Percentiles rank a stretch among this genome's conserved stretches.
Evolutionary conservation across 106 monocot species (phyloP).

Genomic region (Acorus calamus): DNA sequence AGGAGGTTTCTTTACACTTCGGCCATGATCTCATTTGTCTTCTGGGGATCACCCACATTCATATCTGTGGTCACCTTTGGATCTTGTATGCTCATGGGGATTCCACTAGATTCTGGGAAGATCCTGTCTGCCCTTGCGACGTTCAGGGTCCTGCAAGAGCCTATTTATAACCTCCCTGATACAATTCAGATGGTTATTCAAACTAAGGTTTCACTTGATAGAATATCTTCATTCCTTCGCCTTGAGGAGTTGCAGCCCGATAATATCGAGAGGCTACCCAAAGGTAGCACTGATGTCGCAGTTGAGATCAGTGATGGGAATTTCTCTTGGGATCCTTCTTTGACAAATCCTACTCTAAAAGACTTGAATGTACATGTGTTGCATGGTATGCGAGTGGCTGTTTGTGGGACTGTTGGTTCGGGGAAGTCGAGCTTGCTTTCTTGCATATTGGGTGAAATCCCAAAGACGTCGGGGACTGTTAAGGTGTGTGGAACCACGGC

Average conservation of each 20-base stretch:
- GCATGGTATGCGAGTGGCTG: conserved; percentile 67
- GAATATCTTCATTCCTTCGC: conserved; percentile 63
- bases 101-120: conserved; percentile 75
- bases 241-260: conserved; percentile 57
- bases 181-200: conserved; percentile 63
- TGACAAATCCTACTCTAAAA: conserved; percentile 40
- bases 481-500: conserved; percentile 56
- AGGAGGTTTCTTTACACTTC: conserved; percentile 5
- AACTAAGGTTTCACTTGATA: conserved; percentile 78
- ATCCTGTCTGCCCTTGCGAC: conserved; percentile 90
- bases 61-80: conserved; percentile 75
- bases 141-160: conserved; percentile 64
- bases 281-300: conserved; percentile 34
- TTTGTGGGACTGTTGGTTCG: conserved; percentile 88
- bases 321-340: conserved; percentile 71
- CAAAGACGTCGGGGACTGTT: conserved; percentile 55
- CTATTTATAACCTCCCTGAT: conserved; percentile 76
- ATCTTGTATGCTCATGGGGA: conserved; percentile 69
- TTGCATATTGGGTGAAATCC: conserved; percentile 77
- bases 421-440: conserved; percentile 81
- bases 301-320: conserved; percentile 50
- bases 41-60: conserved; percentile 64
- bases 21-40: conserved; percentile 1
- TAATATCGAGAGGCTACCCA: conserved; percentile 43
- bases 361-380: conserved; percentile 56